Base-by-base conservation (phyloP, 345 rosid genomes). In the Psidium friedrichsthalianum region DNA sequence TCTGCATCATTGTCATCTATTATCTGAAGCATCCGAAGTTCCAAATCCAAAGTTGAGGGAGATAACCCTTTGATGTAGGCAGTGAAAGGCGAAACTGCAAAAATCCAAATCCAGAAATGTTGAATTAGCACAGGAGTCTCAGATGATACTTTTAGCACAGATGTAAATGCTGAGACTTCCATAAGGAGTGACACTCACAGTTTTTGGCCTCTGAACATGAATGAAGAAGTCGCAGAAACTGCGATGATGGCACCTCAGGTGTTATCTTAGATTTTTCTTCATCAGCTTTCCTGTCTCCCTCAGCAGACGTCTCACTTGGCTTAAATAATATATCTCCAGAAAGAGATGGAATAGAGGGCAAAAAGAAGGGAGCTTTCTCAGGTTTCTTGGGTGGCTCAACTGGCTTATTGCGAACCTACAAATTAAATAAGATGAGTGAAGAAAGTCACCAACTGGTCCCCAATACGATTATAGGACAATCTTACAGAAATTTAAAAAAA, bases 381-480 rank as follows among this genome's bases (percentile, higher is more conserved):
- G 98, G 98, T 89, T 95, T 94, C 86, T 94, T 96, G 6, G 97
- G 99, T 83, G 99, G 96, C 91, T 97, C 97, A 24, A 94, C 90
- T 84, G 99, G 99, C 91, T 96, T 95, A 88, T 96, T 96, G 85
- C 98, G 94, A 24, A 86, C 91, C 98, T 96, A 88, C 74, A 91
- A 52, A 42, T 53, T 69, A 69, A 24, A 59, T 47, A 13, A 21
- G 85, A 52, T 51, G 74, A 42, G 51, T 9, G 12, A 51, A 32
- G 14, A 58, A 27, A 64, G 47, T 69, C 47, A 36, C 80, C 80
- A 69, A 69, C 47, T 18, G 80, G 80, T 12, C 32, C 82, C 81
- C 12, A 27, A 16, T 18, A 74, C 1, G 32, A 54, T n/a, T 22
- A 25, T 25, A 82, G 25, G 44, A 54, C 22, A 51, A 44, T 51